Evolutionary conservation across 306 rosid species (phyloP).

Genomic region (Alnus glutinosa): DNA sequence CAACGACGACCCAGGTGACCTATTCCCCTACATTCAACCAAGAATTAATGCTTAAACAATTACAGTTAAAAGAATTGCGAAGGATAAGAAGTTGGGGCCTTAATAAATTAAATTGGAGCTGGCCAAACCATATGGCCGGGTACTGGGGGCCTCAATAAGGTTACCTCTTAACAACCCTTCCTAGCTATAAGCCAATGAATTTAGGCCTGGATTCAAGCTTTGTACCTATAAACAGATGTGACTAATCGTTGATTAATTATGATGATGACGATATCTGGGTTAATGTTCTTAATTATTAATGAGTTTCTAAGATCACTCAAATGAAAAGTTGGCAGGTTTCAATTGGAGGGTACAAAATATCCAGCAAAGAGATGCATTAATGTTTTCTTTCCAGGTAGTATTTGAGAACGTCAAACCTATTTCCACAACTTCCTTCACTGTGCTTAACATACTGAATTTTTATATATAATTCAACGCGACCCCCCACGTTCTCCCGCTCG

Average conservation of each 20-base stretch:
- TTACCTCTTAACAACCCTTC: background rate
- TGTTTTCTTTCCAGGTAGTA: slow-evolving; percentile 7
- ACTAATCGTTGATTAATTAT: background rate
- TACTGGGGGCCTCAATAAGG: background rate
- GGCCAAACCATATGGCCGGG: background rate
- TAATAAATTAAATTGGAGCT: background rate
- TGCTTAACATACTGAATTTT: background rate
- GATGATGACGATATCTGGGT: background rate
- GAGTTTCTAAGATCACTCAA: background rate
- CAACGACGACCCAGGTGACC: too few species aligned
- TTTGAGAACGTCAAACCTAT: slow-evolving; percentile 19
- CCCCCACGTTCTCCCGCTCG: slow-evolving; percentile 36
- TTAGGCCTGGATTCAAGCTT: background rate
- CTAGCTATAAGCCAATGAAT: background rate
- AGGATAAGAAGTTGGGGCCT: background rate
- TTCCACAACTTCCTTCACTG: slow-evolving; percentile 9
- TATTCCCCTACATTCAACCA: slow-evolving; percentile 1
- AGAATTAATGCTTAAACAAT: slow-evolving; percentile 11
- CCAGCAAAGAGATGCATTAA: background rate
- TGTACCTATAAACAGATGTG: background rate
- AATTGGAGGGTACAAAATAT: background rate
- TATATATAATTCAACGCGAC: slow-evolving; percentile 1
- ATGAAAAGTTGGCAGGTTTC: background rate
- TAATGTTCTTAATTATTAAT: background rate
- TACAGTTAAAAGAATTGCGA: background rate